Conservation (phyloP, 2,329 filamentous ascomycete genomes). For the Thelonectria rubi region DNA sequence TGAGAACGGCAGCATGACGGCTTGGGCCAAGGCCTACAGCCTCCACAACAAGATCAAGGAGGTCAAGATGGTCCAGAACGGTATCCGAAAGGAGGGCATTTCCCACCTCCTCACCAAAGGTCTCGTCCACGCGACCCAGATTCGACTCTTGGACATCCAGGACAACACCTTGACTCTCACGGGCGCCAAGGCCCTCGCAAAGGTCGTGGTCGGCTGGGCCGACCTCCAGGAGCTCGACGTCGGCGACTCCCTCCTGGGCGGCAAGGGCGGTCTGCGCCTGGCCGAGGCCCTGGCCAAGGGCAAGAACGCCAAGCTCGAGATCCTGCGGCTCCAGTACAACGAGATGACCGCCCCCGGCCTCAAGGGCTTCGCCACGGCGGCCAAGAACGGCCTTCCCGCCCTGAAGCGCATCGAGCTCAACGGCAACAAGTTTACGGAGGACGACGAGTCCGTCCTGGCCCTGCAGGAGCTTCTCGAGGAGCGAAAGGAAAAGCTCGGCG, state of each 20-base stretch:
- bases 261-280: slow-evolving; percentile 78
- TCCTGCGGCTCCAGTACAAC: slow-evolving; percentile 89
- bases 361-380: slow-evolving; percentile 74
- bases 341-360: slow-evolving; percentile 85
- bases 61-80: slow-evolving; percentile 98
- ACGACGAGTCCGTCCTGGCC: slow-evolving; percentile 75
- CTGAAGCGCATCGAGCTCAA: slow-evolving; percentile 92
- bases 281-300: slow-evolving; percentile 77
- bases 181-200: slow-evolving; percentile 81
- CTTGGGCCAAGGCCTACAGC: slow-evolving; percentile 89
- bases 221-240: slow-evolving; percentile 84
- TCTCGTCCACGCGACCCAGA: slow-evolving; percentile 71
- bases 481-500: slow-evolving; percentile 78
- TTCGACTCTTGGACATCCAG: slow-evolving; percentile 87
- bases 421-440: slow-evolving; percentile 92
- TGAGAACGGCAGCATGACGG: slow-evolving; percentile 95
- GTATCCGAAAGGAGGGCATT: slow-evolving; percentile 94
- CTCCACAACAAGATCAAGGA: slow-evolving; percentile 83
- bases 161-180: slow-evolving; percentile 94
- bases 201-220: slow-evolving; percentile 78
- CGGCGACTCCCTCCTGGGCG: slow-evolving; percentile 85
- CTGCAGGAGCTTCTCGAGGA: slow-evolving; percentile 77
- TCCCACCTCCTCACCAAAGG: slow-evolving; percentile 81
- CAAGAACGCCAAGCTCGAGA: slow-evolving; percentile 81
- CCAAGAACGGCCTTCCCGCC: slow-evolving; percentile 73